Evolutionary conservation across 2,329 filamentous ascomycete species (phyloP).

Genomic region (Exophiala spinifera): DNA sequence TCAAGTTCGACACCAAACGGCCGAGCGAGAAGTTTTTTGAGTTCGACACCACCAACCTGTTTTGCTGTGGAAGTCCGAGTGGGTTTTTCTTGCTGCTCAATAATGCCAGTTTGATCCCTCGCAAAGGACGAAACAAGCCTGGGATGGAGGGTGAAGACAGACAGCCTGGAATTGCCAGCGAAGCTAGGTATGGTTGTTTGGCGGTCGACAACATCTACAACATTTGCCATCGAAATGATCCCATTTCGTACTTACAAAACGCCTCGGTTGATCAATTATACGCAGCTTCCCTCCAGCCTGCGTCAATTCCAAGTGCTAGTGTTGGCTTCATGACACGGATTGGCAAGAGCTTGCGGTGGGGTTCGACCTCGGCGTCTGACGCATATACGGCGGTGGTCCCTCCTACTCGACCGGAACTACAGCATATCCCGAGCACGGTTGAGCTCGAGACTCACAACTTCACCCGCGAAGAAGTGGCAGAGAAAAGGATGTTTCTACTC

Average conservation of each 20-base stretch:
- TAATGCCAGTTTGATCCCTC: constrained; percentile 64
- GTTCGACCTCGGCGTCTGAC: constrained; percentile 52
- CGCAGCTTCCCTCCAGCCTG: constrained; percentile 70
- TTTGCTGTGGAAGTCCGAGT: constrained; percentile 83
- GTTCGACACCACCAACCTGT: constrained; percentile 86
- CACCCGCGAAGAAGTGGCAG: constrained; percentile 83
- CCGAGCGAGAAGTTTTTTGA: constrained; percentile 66
- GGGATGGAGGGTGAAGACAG: constrained; percentile 65
- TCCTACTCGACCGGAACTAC: constrained; percentile 56
- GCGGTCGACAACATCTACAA: constrained; percentile 98
- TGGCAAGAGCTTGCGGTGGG: constrained; percentile 58
- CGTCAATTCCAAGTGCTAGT: constrained; percentile 72
- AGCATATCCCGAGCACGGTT: constrained; percentile 64
- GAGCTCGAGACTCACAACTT: constrained; percentile 97
- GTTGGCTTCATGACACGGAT: constrained; percentile 64
- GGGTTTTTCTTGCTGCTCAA: constrained; percentile 92
- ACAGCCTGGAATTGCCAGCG: constrained; percentile 65
- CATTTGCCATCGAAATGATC: constrained; percentile 71
- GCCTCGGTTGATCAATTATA: constrained; percentile 82
- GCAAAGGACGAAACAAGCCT: constrained; percentile 71
- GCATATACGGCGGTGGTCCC: constrained; percentile 57
- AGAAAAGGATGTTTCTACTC: constrained; percentile 79
- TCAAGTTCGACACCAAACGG: constrained; percentile 38
- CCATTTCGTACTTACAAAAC: constrained; percentile 90
- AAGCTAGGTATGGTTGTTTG: constrained; percentile 80